Percentiles rank a stretch among this genome's conserved stretches.
These are phyloP conservation scores for Monosporascus sp. DNA, from an alignment of 2,329 filamentous ascomycete genomes.

Conservation along the genomic window DNA sequence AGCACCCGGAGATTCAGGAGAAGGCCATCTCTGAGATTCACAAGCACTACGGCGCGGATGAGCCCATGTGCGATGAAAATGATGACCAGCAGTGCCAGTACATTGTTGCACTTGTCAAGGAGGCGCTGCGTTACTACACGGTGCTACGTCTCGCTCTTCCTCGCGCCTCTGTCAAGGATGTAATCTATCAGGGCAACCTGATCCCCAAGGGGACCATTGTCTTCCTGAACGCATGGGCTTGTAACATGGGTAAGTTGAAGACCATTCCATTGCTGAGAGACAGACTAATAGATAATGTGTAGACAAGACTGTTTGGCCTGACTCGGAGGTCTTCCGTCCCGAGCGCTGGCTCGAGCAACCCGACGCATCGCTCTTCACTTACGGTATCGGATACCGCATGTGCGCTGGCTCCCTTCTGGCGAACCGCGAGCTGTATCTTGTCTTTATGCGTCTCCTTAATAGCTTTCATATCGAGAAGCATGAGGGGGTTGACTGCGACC, in stretches of 20 bases:
- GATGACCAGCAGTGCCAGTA: constrained; percentile 63
- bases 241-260: constrained; percentile 55
- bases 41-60: constrained; percentile 43
- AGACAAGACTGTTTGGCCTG: constrained; percentile 52
- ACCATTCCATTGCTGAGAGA: not conserved
- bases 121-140: constrained; percentile 58
- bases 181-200: constrained; percentile 50
- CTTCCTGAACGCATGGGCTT: constrained; percentile 64
- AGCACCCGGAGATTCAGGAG: constrained; percentile 57
- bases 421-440: constrained; percentile 60
- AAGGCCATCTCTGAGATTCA: constrained; percentile 54
- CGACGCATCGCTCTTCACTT: constrained; percentile 60
- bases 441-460: constrained; percentile 58
- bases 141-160: constrained; percentile 60
- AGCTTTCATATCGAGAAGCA: constrained; percentile 36
- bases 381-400: constrained; percentile 64
- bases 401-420: constrained; percentile 59
- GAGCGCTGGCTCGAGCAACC: constrained; percentile 61
- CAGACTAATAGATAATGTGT: not conserved
- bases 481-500: not conserved
- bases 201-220: constrained; percentile 61
- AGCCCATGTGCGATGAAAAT: constrained; percentile 54
- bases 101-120: constrained; percentile 57
- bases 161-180: constrained; percentile 54
- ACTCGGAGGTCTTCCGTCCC: constrained; percentile 54